Conservation (phyloP, 202 grass and related monocot species). For the Carex arenaria region DNA sequence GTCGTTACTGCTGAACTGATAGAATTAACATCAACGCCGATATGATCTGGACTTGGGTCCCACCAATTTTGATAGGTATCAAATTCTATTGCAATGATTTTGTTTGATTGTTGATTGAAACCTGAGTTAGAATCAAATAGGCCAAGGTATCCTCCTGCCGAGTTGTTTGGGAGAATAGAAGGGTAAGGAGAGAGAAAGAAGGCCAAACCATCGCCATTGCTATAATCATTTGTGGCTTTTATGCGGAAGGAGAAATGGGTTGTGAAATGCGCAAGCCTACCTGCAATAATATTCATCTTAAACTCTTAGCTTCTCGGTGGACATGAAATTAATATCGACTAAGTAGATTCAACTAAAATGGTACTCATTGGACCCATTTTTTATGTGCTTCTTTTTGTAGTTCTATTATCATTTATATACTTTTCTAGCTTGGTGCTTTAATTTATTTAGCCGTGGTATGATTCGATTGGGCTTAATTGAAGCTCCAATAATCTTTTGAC, state of each 20-base stretch:
- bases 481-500: background rate
- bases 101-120: background rate
- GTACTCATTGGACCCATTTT: background rate
- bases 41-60: slow-evolving; percentile 51
- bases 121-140: slow-evolving; percentile 53
- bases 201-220: slow-evolving; percentile 57
- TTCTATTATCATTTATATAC: background rate
- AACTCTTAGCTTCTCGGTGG: background rate
- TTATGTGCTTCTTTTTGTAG: background rate
- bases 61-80: slow-evolving; percentile 53
- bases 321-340: background rate
- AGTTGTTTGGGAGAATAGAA: slow-evolving; percentile 44
- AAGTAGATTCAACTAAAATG: background rate
- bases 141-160: slow-evolving; percentile 47
- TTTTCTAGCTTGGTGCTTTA: background rate
- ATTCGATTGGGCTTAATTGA: background rate
- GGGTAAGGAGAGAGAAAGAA: slow-evolving; percentile 74
- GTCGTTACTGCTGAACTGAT: slow-evolving; percentile 37
- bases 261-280: slow-evolving; percentile 46
- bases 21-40: slow-evolving; percentile 48
- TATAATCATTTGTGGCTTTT: slow-evolving; percentile 30
- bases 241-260: slow-evolving; percentile 58
- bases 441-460: background rate
- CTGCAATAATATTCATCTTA: slow-evolving; percentile 20
- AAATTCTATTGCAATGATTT: slow-evolving; percentile 58